Evolutionary conservation across 441 rosid genomes (phyloP).

Genomic region (Breynia disticha): DNA sequence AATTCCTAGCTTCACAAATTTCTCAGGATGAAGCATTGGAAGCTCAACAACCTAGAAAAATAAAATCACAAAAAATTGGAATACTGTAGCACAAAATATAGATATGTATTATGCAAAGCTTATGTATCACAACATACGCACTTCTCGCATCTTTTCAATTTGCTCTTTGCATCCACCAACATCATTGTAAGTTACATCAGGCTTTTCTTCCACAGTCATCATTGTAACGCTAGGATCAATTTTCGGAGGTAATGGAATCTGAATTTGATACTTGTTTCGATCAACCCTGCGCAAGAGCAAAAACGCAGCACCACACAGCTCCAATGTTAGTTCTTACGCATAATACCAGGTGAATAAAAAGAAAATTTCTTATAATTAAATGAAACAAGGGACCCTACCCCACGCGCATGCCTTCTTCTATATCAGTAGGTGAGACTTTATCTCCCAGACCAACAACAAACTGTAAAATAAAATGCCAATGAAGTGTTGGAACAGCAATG

Average conservation of each 20-base stretch:
- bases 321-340: background rate
- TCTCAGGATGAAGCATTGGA: slow-evolving; percentile 99
- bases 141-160: slow-evolving; percentile 95
- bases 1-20: slow-evolving; percentile 94
- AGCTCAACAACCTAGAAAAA: slow-evolving; percentile 75
- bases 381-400: slow-evolving; percentile 45
- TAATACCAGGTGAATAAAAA: background rate
- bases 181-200: slow-evolving; percentile 95
- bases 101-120: background rate
- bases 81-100: background rate
- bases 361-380: background rate
- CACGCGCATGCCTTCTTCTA: slow-evolving; percentile 99
- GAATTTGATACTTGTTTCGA: slow-evolving; percentile 91
- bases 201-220: slow-evolving; percentile 99
- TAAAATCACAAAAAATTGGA: background rate
- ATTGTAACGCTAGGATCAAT: slow-evolving; percentile 97
- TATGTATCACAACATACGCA: slow-evolving; percentile 16
- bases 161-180: slow-evolving; percentile 99
- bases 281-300: slow-evolving; percentile 53
- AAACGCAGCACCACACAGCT: background rate
- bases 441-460: slow-evolving; percentile 99
- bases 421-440: slow-evolving; percentile 94
- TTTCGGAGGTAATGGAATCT: slow-evolving; percentile 94
- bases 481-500: slow-evolving; percentile 1
- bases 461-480: slow-evolving; percentile 25